Evolutionary conservation across 306 rosid species (phyloP), one percentile per base, ranked within the genome.

Genomic region (Herpetospermum pedunculosum): DNA sequence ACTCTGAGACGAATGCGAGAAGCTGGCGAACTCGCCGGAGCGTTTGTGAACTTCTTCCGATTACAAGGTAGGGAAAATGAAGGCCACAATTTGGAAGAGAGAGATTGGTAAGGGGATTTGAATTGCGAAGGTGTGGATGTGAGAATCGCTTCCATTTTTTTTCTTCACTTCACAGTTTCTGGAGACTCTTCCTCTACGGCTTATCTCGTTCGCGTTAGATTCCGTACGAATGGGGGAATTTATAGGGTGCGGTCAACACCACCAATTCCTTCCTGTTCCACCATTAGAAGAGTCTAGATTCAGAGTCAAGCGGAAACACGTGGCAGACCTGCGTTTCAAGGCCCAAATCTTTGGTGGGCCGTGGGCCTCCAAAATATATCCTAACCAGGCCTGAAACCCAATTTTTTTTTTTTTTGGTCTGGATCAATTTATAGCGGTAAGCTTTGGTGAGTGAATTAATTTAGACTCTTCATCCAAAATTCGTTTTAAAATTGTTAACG

Each of bases 51-150:
- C 18, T 71, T 75, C 54, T 14, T 81, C 57, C 72, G 67, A 11
- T 43, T 52, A 2, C 14, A 74, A 62, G 67, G 28, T 77, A 81
- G 59, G 79, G 84, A 78, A 52, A 55, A 13, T 32, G 62, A 44
- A 18, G 35, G 71, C 44, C 78, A 65, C 10, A 52, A 47, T 43
- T 43, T 37, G 41, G 83, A 55, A 55, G 83, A 30, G 74, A 59
- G 43, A 83, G 55, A 59, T 43, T 15, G 50, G 65, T n/a, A 52
- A 41, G 59, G 50, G 40, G 77, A 67, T 11, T 75, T 77, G 70
- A 85, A 77, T 72, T 81, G 84, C 64, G 88, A 84, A 82, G 85
- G 26, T 55, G 88, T 57, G 81, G 88, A 59, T 76, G 88, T 59
- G 81, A 79, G 83, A 78, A 85, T 43, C 76, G 83, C 72, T 29